These are phyloP conservation scores for Colletotrichum abscissum DNA, from an alignment of 2,329 filamentous ascomycete genomes.

Conservation along the genomic window DNA sequence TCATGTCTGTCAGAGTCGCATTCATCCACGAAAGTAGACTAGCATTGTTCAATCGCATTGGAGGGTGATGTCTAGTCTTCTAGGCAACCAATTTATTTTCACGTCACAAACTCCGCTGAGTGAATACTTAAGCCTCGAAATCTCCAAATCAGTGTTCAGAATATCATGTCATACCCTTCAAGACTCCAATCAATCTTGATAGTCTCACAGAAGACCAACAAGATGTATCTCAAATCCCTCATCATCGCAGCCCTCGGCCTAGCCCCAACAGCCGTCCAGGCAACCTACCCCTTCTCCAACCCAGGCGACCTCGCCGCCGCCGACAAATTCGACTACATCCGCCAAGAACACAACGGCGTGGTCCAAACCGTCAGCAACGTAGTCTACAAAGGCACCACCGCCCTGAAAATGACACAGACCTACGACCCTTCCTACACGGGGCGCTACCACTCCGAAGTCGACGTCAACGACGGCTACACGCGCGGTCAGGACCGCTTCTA, in stretches of 20 bases:
- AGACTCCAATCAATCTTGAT: too few species aligned
- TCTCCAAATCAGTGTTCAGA: too few species aligned
- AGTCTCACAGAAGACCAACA: too few species aligned
- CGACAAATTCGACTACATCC: constrained; percentile 52
- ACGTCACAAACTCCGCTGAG: too few species aligned
- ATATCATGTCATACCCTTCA: too few species aligned
- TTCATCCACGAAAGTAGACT: neutral
- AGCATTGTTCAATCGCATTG: neutral
- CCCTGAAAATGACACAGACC: constrained; percentile 58
- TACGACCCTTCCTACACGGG: constrained; percentile 54
- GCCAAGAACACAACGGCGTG: constrained; percentile 54
- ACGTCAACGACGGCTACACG: constrained; percentile 55
- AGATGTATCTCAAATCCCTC: neutral
- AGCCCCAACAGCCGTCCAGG: constrained; percentile 40
- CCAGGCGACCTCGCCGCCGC: constrained; percentile 47
- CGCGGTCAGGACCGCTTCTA: constrained; percentile 59
- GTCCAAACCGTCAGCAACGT: constrained; percentile 55
- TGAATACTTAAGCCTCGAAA: too few species aligned
- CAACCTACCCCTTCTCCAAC: constrained; percentile 54
- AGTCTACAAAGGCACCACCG: constrained; percentile 48
- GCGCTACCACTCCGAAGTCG: constrained; percentile 62
- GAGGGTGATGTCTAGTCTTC: too few species aligned
- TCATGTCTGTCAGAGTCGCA: neutral
- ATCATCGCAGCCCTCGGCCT: constrained; percentile 37
- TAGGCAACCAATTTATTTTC: too few species aligned